These are phyloP conservation scores for Fusarium sp. DNA, from an alignment of 2,329 filamentous ascomycete genomes.

Conservation along the genomic window DNA sequence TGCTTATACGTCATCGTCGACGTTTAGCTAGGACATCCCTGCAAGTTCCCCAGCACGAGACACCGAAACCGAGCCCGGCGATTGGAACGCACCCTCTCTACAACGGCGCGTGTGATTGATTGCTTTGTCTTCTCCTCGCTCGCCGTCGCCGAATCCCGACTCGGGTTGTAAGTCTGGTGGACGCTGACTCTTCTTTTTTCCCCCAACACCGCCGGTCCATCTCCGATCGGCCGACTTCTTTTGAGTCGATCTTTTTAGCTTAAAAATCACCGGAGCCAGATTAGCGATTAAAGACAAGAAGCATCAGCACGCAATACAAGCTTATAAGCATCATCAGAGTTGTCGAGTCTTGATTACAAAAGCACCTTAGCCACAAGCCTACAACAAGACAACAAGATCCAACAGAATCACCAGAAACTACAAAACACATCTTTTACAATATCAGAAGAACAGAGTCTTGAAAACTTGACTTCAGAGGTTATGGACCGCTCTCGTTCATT, in stretches of 20 bases:
- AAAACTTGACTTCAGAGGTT: background rate
- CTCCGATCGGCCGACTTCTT: background rate
- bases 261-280: background rate
- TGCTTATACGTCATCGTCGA: slow-evolving; percentile 27
- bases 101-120: slow-evolving; percentile 19
- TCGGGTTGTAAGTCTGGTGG: slow-evolving; percentile 4
- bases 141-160: slow-evolving; percentile 12
- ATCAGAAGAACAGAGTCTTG: background rate
- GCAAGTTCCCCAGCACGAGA: slow-evolving; percentile 20
- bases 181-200: background rate
- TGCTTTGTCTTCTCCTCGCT: background rate
- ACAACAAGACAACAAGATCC: background rate
- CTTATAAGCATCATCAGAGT: background rate
- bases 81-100: slow-evolving; percentile 5
- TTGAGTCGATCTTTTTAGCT: slow-evolving; percentile 3
- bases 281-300: background rate
- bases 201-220: background rate
- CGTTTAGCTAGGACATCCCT: slow-evolving; percentile 24
- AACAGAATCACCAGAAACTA: background rate
- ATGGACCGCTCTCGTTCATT: slow-evolving; percentile 34
- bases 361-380: background rate
- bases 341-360: background rate
- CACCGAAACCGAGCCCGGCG: slow-evolving; percentile 8
- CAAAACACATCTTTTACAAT: background rate
- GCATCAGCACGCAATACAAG: background rate